phyloP scores from a whole-genome alignment of 345 rosid species.

The Hibiscus mutabilis region DNA sequence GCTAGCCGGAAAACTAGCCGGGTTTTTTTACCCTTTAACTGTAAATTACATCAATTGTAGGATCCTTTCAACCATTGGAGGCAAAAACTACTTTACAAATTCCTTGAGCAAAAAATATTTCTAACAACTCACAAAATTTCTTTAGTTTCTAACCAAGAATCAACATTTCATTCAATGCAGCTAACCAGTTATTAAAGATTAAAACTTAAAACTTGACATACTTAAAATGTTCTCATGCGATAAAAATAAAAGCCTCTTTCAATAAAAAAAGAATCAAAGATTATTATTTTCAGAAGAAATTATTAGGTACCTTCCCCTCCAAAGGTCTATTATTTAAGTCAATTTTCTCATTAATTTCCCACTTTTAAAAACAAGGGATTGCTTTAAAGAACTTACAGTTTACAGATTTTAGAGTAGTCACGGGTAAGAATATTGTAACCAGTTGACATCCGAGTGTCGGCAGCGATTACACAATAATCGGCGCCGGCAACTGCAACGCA shows the following conservation, averaged over 20 bases:
- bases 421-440: conserved; percentile 87
- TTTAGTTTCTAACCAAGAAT: neutral
- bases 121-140: neutral
- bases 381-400: conserved; percentile 38
- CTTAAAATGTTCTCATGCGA: too few relatives aligned
- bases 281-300: neutral
- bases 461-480: conserved; percentile 86
- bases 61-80: neutral
- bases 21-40: neutral
- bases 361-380: neutral
- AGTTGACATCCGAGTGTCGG: conserved; percentile 88
- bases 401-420: conserved; percentile 79
- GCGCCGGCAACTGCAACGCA: conserved; percentile 91
- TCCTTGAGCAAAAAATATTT: neutral
- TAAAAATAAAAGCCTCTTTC: too few relatives aligned
- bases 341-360: neutral
- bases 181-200: too few relatives aligned
- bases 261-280: too few relatives aligned
- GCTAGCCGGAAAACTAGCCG: neutral
- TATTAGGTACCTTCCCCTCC: neutral
- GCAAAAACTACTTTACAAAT: neutral
- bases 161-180: neutral
- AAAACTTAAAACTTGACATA: too few relatives aligned
- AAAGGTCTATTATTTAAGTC: neutral
- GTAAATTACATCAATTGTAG: neutral